Evolutionary conservation across 75 land plant genomes (phyloP), one percentile per base, ranked within the genome.

Genomic region (Selaginella moellendorffii): DNA sequence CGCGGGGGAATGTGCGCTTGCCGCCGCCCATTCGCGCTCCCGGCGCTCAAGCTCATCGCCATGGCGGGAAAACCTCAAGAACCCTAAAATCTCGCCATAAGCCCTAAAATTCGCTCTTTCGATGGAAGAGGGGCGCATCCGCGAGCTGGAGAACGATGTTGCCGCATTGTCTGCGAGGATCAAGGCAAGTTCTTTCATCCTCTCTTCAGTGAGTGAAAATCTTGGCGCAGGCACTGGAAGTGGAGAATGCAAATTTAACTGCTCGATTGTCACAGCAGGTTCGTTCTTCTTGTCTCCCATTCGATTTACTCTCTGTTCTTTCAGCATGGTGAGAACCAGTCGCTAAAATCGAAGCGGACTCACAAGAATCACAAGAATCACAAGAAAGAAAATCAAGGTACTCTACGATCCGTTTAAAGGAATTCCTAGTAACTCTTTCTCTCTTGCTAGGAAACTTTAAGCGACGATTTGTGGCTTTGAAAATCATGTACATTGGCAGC

Each of bases 401-500:
- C 46, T 36, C 14, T 36, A 36, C 14, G 5, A 36, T 5, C 14
- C 14, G 46, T 36, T 36, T 5, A 36, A 36, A 36, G 5, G 46
- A 36, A 5, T 36, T 36, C n/a, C n/a, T n/a, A n/a, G n/a, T n/a
- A n/a, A n/a, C n/a, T n/a, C n/a, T n/a, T n/a, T n/a, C n/a, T n/a
- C n/a, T n/a, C n/a, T 36, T 36, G 5, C 46, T 5, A 14, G 14
- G 10, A 36, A 36, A 36, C 46, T 14, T 36, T 14, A 5, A 36
- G 46, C 46, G 65, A 70, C 71, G 88, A 70, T 78, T 74, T 71
- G 71, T 82, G 42, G 88, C 88, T 59, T 71, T 85, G 36, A 80
- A 82, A 71, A 53, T 85, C 28, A 82, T 85, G 85, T 85, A 85
- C 59, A 79, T 85, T 63, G 88, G 88, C 5, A 36, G 10, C 10